Base-by-base conservation (phyloP, 139 green algal genomes). In the Chlorella sp. region DNA sequence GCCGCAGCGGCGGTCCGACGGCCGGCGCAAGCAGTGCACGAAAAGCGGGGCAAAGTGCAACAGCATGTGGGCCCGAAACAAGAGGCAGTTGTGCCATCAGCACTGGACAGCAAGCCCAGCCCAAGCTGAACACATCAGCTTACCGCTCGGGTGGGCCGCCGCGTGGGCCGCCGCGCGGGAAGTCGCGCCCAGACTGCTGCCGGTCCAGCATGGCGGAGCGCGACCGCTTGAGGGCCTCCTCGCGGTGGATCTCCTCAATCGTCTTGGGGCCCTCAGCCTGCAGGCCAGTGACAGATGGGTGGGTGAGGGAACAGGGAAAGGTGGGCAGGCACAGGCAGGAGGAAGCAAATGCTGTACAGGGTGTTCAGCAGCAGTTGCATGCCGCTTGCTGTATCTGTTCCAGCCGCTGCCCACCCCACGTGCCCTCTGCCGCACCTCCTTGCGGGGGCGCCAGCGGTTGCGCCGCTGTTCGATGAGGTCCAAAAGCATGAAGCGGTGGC, bases 221-320 rank as follows among this genome's bases (percentile, higher is more conserved):
- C 46, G n/a, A 83, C 26, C 83, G 68, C 65, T 88, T 79, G 44
- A 74, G 72, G 43, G 70, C 54, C 65, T 92, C 93, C 32, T 95
- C 89, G 3, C 74, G 64, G 81, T 95, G 93, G 51, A 96, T 93
- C 76, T 95, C 90, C 54, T 90, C 83, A 68, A 98, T 98, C 81
- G 90, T 96, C 92, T 98, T 98, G 80, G 96, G 96, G 28, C 96
- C 96, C 88, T 98, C 96, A 30, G 86, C 89, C 89, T 97, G 79
- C 28, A 32, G 46, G 46, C 46, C 11, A 54, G 46, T 9, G 72
- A 38, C 19, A 24, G 41, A 51, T 22, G 72, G 41, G 41, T 20
- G 72, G n/a, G 26, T 22, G 72, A n/a, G n/a, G n/a, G n/a, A n/a
- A n/a, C n/a, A n/a, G n/a, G n/a, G n/a, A n/a, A n/a, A n/a, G n/a